These are phyloP conservation scores for Linanthus parryae DNA, from an alignment of 148 eudicot species.

Conservation along the genomic window DNA sequence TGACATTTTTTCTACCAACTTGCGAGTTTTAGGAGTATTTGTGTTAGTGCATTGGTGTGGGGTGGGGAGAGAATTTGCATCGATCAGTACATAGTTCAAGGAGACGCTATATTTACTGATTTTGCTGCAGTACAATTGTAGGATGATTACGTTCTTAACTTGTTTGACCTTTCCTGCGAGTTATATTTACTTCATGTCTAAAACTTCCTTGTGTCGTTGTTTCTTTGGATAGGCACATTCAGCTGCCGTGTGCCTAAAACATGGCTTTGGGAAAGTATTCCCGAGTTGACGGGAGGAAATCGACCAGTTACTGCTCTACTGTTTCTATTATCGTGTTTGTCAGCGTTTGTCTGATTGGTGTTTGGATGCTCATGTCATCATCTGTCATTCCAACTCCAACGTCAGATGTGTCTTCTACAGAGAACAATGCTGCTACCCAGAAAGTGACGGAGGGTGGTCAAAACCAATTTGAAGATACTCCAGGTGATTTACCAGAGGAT, in stretches of 20 bases:
- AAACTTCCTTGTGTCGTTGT: not conserved
- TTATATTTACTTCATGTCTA: not conserved
- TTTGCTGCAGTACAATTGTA: too few species aligned
- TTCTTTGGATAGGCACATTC: conserved; percentile 9
- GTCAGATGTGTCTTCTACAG: conserved; percentile 18
- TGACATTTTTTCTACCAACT: too few species aligned
- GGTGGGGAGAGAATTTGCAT: too few species aligned
- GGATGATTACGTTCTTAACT: too few species aligned
- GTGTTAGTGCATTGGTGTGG: too few species aligned
- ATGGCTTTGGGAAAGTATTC: conserved; percentile 55
- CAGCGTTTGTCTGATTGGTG: conserved; percentile 49
- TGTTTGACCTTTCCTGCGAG: too few species aligned
- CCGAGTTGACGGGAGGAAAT: conserved; percentile 46
- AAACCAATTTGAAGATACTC: conserved; percentile 19
- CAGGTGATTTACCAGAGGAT: conserved; percentile 25
- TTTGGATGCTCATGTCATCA: conserved; percentile 53
- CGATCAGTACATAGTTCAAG: too few species aligned
- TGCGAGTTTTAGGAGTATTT: too few species aligned
- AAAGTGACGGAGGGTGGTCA: conserved; percentile 12
- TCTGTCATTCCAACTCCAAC: conserved; percentile 32
- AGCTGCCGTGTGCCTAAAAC: conserved; percentile 1
- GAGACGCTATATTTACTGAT: too few species aligned
- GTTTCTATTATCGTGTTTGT: conserved; percentile 35
- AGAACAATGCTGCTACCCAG: conserved; percentile 19
- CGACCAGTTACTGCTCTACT: conserved; percentile 31